These are phyloP conservation scores for Davidsoniella eucalypti DNA, from an alignment of 2,329 filamentous ascomycete species.

Conservation along the genomic window DNA sequence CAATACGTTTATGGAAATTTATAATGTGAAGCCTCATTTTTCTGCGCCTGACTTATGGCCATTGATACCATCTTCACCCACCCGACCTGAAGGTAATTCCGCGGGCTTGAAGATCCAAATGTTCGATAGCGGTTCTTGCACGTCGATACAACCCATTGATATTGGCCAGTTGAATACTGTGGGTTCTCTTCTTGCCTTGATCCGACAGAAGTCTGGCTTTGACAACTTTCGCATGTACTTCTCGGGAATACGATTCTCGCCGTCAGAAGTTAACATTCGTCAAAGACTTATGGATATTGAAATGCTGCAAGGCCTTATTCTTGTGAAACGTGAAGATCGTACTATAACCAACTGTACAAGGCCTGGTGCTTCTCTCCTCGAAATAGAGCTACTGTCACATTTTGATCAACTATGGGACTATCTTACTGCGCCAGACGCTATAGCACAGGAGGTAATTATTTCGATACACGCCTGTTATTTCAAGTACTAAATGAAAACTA, in stretches of 20 bases:
- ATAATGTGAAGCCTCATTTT: constrained; percentile 44
- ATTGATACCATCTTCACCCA: constrained; percentile 33
- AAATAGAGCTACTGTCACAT: constrained; percentile 64
- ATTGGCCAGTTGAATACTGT: constrained; percentile 59
- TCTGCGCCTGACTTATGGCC: constrained; percentile 40
- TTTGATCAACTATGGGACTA: constrained; percentile 74
- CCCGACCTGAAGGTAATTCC: constrained; percentile 42
- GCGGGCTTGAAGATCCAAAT: constrained; percentile 58
- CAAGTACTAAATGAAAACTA: constrained; percentile 13
- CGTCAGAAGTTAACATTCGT: constrained; percentile 40
- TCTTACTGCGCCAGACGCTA: constrained; percentile 52
- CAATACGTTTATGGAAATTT: constrained; percentile 46
- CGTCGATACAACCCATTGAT: constrained; percentile 41
- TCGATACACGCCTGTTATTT: constrained; percentile 11
- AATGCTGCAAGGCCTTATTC: constrained; percentile 45
- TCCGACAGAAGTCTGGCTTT: constrained; percentile 57
- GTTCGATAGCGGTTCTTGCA: constrained; percentile 45
- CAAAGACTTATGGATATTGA: constrained; percentile 52
- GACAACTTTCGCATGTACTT: constrained; percentile 60
- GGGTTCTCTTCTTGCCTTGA: constrained; percentile 47
- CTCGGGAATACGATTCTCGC: constrained; percentile 47
- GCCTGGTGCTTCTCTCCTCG: constrained; percentile 43
- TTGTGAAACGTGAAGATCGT: constrained; percentile 42
- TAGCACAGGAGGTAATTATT: constrained; percentile 45
- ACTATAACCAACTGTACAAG: constrained; percentile 25